Evolutionary conservation across 495 filamentous ascomycete species (phyloP).

Genomic region (Trichoderma gamsii): DNA sequence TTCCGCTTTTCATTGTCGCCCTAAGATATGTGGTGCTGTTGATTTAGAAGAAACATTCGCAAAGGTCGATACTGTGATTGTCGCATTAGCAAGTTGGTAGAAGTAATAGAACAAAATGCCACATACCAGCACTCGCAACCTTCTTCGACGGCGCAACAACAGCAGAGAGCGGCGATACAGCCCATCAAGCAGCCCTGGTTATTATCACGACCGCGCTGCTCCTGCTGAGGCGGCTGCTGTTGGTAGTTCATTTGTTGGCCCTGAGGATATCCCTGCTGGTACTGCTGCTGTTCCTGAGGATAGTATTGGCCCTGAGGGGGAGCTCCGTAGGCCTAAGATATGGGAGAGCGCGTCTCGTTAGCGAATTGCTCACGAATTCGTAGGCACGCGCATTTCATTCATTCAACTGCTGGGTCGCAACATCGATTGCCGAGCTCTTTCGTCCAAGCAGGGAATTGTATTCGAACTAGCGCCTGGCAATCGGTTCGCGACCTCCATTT

Average conservation of each 20-base stretch:
- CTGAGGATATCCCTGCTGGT: slow-evolving; percentile 22
- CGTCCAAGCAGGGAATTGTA: background rate
- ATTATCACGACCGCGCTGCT: background rate
- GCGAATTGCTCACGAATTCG: background rate
- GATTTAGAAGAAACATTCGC: slow-evolving; percentile 10
- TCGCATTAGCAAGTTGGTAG: background rate
- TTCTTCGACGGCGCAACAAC: slow-evolving; percentile 7
- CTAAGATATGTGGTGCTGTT: background rate
- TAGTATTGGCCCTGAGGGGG: slow-evolving; percentile 24
- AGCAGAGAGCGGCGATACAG: slow-evolving; percentile 11
- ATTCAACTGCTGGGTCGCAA: slow-evolving; percentile 15
- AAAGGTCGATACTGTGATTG: background rate
- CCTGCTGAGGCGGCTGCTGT: background rate
- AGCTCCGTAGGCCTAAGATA: slow-evolving; percentile 17
- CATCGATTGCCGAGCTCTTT: background rate
- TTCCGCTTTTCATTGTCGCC: background rate
- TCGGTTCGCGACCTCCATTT: background rate
- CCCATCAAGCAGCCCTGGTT: slow-evolving; percentile 9
- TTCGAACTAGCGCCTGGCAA: background rate
- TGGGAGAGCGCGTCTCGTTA: slow-evolving; percentile 11
- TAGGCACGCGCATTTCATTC: background rate
- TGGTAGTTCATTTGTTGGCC: slow-evolving; percentile 29
- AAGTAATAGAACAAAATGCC: background rate
- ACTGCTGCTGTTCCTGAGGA: slow-evolving; percentile 27
- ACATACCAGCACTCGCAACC: slow-evolving; percentile 12